Evolutionary conservation across 495 filamentous ascomycete genomes (phyloP), one percentile per base, ranked within the genome.

Genomic region (Hypoxylon subgilvum): DNA sequence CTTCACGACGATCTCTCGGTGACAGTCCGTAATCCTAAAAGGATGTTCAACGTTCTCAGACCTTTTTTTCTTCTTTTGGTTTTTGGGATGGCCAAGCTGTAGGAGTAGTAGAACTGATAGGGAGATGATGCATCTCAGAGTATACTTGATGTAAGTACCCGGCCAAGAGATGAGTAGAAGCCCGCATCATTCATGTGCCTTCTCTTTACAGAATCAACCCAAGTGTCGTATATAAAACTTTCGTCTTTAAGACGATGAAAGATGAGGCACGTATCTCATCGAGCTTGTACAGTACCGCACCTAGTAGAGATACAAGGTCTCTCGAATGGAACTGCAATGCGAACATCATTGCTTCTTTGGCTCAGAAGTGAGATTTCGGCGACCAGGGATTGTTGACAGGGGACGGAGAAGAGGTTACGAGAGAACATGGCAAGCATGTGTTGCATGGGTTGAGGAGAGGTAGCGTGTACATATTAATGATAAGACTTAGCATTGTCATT

Each of bases 401-500:
- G 44, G 44, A 48, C 19, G 45, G 46, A 39, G 48, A 49, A 36
- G 21, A 47, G 48, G 60, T 58, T 64, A 64, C 61, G 54, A 58
- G 39, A 54, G 61, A 58, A 54, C 61, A 64, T 64, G 61, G 61
- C 61, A 45, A 64, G 49, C 61, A 64, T 52, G 54, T 64, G 54
- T n/a, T 59, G 61, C 49, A 57, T 41, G 52, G 49, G 49, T 22
- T 45, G 31, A 3, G 8, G 31, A 3, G 7, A 3, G 3, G 3
- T 13, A 34, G 23, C 35, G 10, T 7, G 38, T 31, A 28, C 28
- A 31, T 49, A 31, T 27, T 27, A 27, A 4, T 27, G 23, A 27
- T 27, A n/a, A n/a, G n/a, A n/a, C n/a, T n/a, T n/a, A n/a, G n/a
- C n/a, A n/a, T n/a, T n/a, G n/a, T n/a, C n/a, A n/a, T n/a, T n/a